Conservation (phyloP, 2,329 filamentous ascomycete genomes). For the Penicillium psychrosexuale region DNA sequence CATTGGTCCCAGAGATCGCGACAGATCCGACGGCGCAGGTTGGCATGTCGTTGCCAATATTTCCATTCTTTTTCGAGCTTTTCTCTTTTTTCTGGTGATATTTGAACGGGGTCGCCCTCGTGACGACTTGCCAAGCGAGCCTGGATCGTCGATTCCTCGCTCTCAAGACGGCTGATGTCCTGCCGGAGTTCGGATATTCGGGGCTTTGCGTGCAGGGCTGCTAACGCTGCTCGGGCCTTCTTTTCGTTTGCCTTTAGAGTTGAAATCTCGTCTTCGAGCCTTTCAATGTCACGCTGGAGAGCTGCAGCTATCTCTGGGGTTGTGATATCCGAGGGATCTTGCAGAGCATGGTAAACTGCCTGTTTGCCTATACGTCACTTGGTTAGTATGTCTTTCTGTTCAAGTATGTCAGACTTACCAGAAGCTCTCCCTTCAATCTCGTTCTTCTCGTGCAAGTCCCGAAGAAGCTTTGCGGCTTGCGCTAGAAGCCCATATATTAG, state of each 20-base stretch:
- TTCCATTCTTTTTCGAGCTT: constrained; percentile 48
- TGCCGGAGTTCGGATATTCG: constrained; percentile 51
- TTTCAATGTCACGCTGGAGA: constrained; percentile 50
- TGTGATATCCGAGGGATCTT: constrained; percentile 51
- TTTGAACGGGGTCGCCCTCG: constrained; percentile 39
- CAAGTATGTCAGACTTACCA: constrained; percentile 36
- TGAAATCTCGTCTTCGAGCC: constrained; percentile 47
- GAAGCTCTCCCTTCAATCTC: constrained; percentile 57
- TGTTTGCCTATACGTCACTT: constrained; percentile 53
- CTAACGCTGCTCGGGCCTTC: constrained; percentile 47
- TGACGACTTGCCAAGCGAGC: constrained; percentile 43
- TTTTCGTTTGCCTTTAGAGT: constrained; percentile 49
- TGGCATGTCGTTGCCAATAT: constrained; percentile 42
- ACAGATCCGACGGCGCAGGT: constrained; percentile 48
- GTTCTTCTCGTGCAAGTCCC: constrained; percentile 60
- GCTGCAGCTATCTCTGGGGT: constrained; percentile 49
- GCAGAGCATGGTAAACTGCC: constrained; percentile 56
- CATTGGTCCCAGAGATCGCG: constrained; percentile 52
- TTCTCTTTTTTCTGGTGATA: constrained; percentile 50
- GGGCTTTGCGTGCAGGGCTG: constrained; percentile 48
- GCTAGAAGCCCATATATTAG: constrained; percentile 35
- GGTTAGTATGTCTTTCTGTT: background rate
- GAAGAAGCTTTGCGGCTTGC: constrained; percentile 58
- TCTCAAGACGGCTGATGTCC: constrained; percentile 44
- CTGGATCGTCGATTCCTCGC: constrained; percentile 43